Conservation (phyloP, 192 early-diverging fungal species). For the Funneliformis geosporum region DNA sequence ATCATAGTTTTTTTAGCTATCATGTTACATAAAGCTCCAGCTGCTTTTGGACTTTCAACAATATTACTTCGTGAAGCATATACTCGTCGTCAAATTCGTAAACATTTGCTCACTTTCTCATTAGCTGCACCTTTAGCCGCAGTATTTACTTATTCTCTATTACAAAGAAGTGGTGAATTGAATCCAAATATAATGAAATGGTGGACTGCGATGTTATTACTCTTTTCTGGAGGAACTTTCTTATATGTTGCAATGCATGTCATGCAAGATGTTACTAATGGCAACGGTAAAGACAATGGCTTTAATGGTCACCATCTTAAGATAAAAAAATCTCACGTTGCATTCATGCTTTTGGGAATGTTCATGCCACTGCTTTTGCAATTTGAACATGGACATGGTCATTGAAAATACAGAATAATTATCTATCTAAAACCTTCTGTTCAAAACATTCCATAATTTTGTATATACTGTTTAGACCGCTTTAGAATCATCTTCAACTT, state of each 20-base stretch:
- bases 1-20: slow-evolving; percentile 92
- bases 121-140: slow-evolving; percentile 84
- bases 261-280: slow-evolving; percentile 53
- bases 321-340: slow-evolving; percentile 13
- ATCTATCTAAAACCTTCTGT: too few relatives aligned
- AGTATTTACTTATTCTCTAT: slow-evolving; percentile 53
- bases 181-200: slow-evolving; percentile 53
- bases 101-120: slow-evolving; percentile 80
- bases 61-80: slow-evolving; percentile 80
- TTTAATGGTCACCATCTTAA: slow-evolving; percentile 11
- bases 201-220: slow-evolving; percentile 79
- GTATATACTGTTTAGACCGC: too few relatives aligned
- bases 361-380: slow-evolving; percentile 23
- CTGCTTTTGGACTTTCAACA: slow-evolving; percentile 87
- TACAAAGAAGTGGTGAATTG: slow-evolving; percentile 41
- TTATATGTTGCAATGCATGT: slow-evolving; percentile 89
- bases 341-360: slow-evolving; percentile 24
- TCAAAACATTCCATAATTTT: too few relatives aligned
- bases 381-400: slow-evolving; percentile 23
- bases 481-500: too few relatives aligned
- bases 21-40: slow-evolving; percentile 95
- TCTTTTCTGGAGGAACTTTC: slow-evolving; percentile 91
- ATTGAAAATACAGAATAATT: not conserved
- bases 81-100: slow-evolving; percentile 61
- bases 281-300: not conserved